Base-by-base conservation (phyloP, 306 rosid species). In the Begonia fuchsioides region DNA sequence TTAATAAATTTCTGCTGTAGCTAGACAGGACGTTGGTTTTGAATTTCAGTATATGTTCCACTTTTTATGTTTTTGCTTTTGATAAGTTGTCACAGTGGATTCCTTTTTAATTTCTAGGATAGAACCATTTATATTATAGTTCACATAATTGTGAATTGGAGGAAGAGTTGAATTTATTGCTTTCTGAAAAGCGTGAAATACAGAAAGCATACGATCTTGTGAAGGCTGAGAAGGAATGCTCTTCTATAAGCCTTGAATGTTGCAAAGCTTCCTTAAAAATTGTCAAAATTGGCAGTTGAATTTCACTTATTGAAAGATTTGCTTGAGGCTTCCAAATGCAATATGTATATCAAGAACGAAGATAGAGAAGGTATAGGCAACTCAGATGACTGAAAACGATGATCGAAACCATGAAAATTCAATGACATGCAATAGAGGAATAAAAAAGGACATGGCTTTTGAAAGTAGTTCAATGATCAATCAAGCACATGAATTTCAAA, bases 201-300 rank as follows among this genome's bases (percentile, higher is more conserved):
- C 54, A 68, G 74, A 92, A 65, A 39, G 86, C 81, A 3, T 92
- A 74, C 71, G 98, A 92, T 52, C 68, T 79, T 57, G 58, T 80
- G 67, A 77, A 82, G 70, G 96, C 94, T 65, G 96, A 92, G 74
- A 85, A 92, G 50, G 98, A 92, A 69, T 92, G 98, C 75, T 86
- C 94, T 14, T 56, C 60, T 32, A 92, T 92, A 72, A 67, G 76
- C 78, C 94, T 92, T 13, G 94, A 92, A 57, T 92, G 96, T 79
- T 92, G 94, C 62, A 85, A 79, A 77, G 83, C 65, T 15, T 77
- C 80, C 53, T 80, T 92, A 48, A 48, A 58, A 92, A 75, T 66
- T 82, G 96, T 79, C 78, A 65, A 76, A 71, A 76, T 63, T 85
- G 62, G 56, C 73, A 19, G 57, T 50, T 45, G 96, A 92, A 60